Evolutionary conservation across 768 basidiomycete genomes (phyloP).

Genomic region (Cystobasidium tubakii): DNA sequence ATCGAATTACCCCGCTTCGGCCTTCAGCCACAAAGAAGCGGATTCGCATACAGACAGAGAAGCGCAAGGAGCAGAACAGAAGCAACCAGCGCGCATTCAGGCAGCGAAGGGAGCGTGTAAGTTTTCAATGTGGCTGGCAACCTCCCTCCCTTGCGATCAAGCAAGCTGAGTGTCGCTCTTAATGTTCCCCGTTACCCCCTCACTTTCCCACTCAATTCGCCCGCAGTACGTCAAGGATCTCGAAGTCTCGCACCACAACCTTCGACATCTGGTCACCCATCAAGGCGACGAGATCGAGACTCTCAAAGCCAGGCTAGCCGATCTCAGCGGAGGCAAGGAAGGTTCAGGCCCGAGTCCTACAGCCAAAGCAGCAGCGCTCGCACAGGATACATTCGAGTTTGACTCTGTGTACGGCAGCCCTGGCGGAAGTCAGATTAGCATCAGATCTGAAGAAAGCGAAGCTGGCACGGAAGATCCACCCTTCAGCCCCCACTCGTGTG

Average conservation of each 20-base stretch:
- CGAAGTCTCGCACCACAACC: slow-evolving; percentile 10
- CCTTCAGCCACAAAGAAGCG: slow-evolving; percentile 8
- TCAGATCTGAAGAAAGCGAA: background rate
- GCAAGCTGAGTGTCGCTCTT: too few species aligned
- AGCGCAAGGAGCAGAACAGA: slow-evolving; percentile 18
- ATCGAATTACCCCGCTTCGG: too few species aligned
- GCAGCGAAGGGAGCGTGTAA: slow-evolving; percentile 1
- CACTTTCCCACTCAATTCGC: too few species aligned
- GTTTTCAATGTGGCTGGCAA: too few species aligned
- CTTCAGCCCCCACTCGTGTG: background rate
- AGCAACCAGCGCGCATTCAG: slow-evolving; percentile 25
- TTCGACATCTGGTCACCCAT: background rate
- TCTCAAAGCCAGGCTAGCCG: slow-evolving; percentile 3
- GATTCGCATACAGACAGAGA: slow-evolving; percentile 17
- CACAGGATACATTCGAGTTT: background rate
- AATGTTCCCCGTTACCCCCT: too few species aligned
- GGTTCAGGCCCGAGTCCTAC: background rate
- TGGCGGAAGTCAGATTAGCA: background rate
- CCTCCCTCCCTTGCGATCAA: too few species aligned
- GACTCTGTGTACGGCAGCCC: background rate
- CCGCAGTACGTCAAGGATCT: slow-evolving; percentile 20
- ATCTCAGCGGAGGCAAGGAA: background rate
- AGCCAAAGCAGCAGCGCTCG: background rate
- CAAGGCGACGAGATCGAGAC: background rate
- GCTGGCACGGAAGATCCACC: background rate